These are phyloP conservation scores for Narthecium ossifragum DNA, from an alignment of 106 monocot species.

Conservation along the genomic window DNA sequence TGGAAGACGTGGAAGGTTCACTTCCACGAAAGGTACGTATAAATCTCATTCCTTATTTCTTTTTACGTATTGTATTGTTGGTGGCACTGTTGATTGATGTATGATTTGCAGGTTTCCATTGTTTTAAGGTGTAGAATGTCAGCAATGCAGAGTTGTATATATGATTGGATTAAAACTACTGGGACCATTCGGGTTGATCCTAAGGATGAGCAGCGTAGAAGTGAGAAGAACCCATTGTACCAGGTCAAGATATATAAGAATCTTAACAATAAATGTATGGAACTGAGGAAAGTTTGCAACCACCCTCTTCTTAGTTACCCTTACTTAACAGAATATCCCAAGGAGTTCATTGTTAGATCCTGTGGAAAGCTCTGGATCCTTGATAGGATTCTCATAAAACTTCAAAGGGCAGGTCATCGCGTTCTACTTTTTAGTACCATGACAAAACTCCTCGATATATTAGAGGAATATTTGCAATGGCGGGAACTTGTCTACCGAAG, in stretches of 20 bases:
- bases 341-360: constrained; percentile 77
- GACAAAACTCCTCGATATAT: constrained; percentile 93
- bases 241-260: constrained; percentile 81
- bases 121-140: constrained; percentile 96
- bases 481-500: constrained; percentile 70
- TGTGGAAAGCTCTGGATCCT: constrained; percentile 98
- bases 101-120: constrained; percentile 62
- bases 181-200: constrained; percentile 94
- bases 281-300: constrained; percentile 91
- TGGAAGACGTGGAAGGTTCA: constrained; percentile 98
- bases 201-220: constrained; percentile 67
- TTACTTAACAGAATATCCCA: constrained; percentile 65
- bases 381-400: constrained; percentile 94
- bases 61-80: not conserved
- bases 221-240: constrained; percentile 75
- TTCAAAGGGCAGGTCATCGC: constrained; percentile 89
- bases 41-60: not conserved
- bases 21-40: constrained; percentile 76
- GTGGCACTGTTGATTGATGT: constrained; percentile 3
- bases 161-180: constrained; percentile 97
- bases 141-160: constrained; percentile 85
- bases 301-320: constrained; percentile 94
- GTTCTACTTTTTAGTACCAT: constrained; percentile 98
- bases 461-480: constrained; percentile 98
- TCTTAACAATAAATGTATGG: constrained; percentile 98